Evolutionary conservation across 108 stramenopile species (phyloP), one percentile per base, ranked within the genome.

Genomic region (Fistulifera solaris): DNA sequence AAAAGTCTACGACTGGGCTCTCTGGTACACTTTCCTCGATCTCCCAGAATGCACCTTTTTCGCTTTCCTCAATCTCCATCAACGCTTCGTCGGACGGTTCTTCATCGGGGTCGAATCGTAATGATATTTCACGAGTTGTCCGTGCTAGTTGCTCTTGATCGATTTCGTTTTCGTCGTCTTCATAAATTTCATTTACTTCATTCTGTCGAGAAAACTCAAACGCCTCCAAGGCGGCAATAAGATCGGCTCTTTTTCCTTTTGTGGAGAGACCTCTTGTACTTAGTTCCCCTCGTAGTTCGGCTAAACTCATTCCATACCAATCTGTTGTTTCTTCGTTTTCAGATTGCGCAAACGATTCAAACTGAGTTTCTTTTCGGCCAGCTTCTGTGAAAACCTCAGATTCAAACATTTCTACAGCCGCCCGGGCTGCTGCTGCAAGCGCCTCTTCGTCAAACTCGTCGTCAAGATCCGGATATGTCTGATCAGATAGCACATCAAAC

Each of bases 61-160:
- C 48, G 22, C 16, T 12, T 15, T 28, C 42, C 19, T 71, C 70
- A 25, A 25, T 58, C 54, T 61, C 63, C 26, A 64, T 24, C 39
- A 66, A 22, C 0, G 52, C 65, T 49, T 72, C 71, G 23, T 62
- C 64, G 7, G 64, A 56, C 0, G 70, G 70, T 48, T 71, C 70
- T 27, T 61, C 67, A 5, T n/a, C 47, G 10, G 19, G 15, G 13
- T 46, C 44, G 21, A 63, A 67, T 44, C 56, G 58, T 24, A 63
- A 38, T n/a, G 66, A 64, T 14, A 68, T 64, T 12, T 51, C 73
- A n/a, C 68, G 63, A 6, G 73, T 68, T 49, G 71, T 59, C 26
- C 61, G 49, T 16, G 56, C 68, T 19, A 76, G 17, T 27, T 61
- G 62, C 46, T 62, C 69, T 41, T 67, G 43, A 43, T 68, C 73